A percentile compares a stretch with the other conserved stretches of the same genome.
phyloP scores from a whole-genome alignment of 208 protist species.

The Trypanosoma conorhini region DNA sequence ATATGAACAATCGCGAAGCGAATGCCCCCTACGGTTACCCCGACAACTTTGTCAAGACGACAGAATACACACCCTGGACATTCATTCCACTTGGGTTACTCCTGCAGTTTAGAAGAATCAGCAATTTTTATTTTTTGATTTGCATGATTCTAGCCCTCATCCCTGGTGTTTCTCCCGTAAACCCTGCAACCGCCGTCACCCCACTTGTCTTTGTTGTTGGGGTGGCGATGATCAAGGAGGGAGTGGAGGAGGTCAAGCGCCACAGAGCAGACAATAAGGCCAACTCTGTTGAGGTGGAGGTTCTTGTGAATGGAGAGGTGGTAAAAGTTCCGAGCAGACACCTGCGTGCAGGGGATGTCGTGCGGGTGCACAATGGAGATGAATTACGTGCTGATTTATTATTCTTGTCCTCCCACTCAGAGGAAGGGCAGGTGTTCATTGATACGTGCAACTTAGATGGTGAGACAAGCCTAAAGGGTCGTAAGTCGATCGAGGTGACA shows the following conservation, averaged over 20 bases:
- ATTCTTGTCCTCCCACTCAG: constrained; percentile 65
- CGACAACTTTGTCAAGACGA: constrained; percentile 92
- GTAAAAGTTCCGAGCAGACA: constrained; percentile 53
- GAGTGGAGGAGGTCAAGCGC: constrained; percentile 86
- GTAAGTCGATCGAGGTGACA: constrained; percentile 73
- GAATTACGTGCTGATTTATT: constrained; percentile 91
- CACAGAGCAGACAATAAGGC: constrained; percentile 76
- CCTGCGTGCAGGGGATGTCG: constrained; percentile 79
- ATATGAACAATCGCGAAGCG: constrained; percentile 73
- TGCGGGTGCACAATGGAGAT: constrained; percentile 75
- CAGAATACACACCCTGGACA: constrained; percentile 91
- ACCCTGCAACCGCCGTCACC: constrained; percentile 85
- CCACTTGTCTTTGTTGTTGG: constrained; percentile 91
- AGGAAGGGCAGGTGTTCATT: constrained; percentile 87
- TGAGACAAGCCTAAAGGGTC: constrained; percentile 86
- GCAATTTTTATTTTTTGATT: constrained; percentile 96
- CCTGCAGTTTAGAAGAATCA: constrained; percentile 92
- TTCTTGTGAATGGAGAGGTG: constrained; percentile 54
- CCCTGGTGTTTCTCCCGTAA: constrained; percentile 89
- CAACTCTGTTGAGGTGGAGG: constrained; percentile 66
- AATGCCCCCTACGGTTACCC: constrained; percentile 73
- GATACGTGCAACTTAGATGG: constrained; percentile 94
- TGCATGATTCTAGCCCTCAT: constrained; percentile 92
- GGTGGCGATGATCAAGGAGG: constrained; percentile 91
- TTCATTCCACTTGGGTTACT: constrained; percentile 95